These are phyloP conservation scores for Arxiozyma telluris DNA, from an alignment of 1,139 yeast species.

Conservation along the genomic window DNA sequence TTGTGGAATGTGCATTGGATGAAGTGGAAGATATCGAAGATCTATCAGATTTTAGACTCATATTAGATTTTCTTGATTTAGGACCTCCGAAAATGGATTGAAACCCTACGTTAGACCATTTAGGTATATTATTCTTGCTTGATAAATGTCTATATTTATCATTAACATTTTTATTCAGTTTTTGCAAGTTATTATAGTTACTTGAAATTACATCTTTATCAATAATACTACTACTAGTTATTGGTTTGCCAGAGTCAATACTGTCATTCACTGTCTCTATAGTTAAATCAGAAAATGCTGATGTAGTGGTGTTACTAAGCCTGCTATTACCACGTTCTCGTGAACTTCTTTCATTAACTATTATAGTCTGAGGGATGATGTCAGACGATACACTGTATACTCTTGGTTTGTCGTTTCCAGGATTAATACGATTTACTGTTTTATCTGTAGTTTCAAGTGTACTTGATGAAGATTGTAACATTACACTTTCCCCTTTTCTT, in stretches of 20 bases:
- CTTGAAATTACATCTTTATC: not conserved
- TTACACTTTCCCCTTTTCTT: constrained; percentile 5
- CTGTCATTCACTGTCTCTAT: not conserved
- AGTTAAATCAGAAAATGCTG: not conserved
- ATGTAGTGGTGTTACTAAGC: not conserved
- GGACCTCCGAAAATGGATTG: constrained; percentile 26
- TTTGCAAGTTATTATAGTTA: constrained; percentile 1
- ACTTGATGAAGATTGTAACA: constrained; percentile 5
- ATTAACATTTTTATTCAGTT: not conserved
- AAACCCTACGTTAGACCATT: constrained; percentile 29
- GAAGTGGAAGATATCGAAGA: not conserved
- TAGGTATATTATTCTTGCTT: constrained; percentile 14
- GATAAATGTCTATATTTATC: constrained; percentile 2
- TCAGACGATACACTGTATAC: constrained; percentile 18
- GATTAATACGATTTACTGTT: not conserved
- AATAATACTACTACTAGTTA: not conserved
- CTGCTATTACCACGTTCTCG: not conserved
- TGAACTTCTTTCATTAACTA: not conserved
- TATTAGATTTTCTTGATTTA: constrained; percentile 8
- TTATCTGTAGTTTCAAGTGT: not conserved
- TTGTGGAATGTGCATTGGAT: not conserved
- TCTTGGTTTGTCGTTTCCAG: constrained; percentile 3
- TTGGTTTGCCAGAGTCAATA: not conserved
- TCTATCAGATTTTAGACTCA: constrained; percentile 7
- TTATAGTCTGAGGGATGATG: constrained; percentile 17